Percentiles rank a stretch among this genome's conserved stretches.
phyloP scores from a whole-genome alignment of 352 stramenopile species.

The Phytophthora sojae region DNA sequence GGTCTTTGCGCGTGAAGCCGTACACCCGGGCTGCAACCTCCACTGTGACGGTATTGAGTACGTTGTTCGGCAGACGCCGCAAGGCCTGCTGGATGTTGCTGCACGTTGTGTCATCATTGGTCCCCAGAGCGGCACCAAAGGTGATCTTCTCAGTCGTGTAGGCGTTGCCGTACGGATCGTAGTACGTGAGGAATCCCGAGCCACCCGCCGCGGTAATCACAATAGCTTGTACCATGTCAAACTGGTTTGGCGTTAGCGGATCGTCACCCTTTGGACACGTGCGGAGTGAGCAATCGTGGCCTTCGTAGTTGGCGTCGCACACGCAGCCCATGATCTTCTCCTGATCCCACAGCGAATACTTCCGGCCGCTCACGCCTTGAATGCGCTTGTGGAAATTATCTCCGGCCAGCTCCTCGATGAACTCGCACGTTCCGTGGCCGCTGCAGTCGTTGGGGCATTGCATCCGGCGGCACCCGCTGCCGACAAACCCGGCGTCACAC shows the following conservation, averaged over 20 bases:
- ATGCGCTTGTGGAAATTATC: conserved; percentile 58
- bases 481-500: conserved; percentile 86
- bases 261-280: conserved; percentile 71
- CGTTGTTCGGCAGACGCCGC: conserved; percentile 69
- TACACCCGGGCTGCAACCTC: no score
- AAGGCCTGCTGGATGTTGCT: conserved; percentile 22
- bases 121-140: conserved; percentile 8
- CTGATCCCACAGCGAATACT: conserved; percentile 76
- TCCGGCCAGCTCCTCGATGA: conserved; percentile 64
- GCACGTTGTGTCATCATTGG: conserved; percentile 29
- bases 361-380: conserved; percentile 25
- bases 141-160: conserved; percentile 62
- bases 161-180: conserved; percentile 73
- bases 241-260: conserved; percentile 57
- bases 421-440: conserved; percentile 68
- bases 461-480: conserved; percentile 69
- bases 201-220: background rate
- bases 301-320: conserved; percentile 71
- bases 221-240: conserved; percentile 63
- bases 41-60: no score
- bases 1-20: no score
- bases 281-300: conserved; percentile 64
- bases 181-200: conserved; percentile 65
- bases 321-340: conserved; percentile 86
- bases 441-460: conserved; percentile 66